These are phyloP conservation scores for Gentiana dahurica DNA, from an alignment of 257 asterid genomes.

Conservation along the genomic window DNA sequence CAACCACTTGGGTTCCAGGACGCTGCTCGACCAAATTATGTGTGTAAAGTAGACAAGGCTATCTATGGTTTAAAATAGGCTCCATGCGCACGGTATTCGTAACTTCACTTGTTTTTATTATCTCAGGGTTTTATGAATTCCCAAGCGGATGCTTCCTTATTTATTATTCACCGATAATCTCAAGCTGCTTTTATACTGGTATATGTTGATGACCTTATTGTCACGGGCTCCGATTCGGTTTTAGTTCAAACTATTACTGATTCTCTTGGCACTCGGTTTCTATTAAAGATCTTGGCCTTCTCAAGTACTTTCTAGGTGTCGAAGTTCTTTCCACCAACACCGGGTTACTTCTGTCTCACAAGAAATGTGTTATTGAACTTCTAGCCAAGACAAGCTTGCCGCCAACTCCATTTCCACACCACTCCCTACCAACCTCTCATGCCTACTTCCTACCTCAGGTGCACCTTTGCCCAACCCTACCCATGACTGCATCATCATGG, in stretches of 20 bases:
- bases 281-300: neutral
- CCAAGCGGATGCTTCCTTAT: neutral
- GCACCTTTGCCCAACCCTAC: neutral
- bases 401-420: neutral
- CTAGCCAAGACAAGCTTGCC: neutral
- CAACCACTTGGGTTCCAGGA: neutral
- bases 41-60: neutral
- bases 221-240: neutral
- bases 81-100: neutral
- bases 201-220: neutral
- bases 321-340: neutral
- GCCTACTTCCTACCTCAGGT: neutral
- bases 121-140: neutral
- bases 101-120: neutral
- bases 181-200: neutral
- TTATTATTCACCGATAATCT: neutral
- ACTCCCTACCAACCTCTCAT: neutral
- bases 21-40: neutral
- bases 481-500: neutral
- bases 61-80: constrained; percentile 1
- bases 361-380: neutral
- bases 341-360: neutral
- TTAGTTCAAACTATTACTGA: neutral
- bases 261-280: neutral
- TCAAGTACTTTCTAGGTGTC: neutral